Evolutionary conservation across 2,329 filamentous ascomycete species (phyloP), one percentile per base, ranked within the genome.

Genomic region (Trichoderma arundinaceum): DNA sequence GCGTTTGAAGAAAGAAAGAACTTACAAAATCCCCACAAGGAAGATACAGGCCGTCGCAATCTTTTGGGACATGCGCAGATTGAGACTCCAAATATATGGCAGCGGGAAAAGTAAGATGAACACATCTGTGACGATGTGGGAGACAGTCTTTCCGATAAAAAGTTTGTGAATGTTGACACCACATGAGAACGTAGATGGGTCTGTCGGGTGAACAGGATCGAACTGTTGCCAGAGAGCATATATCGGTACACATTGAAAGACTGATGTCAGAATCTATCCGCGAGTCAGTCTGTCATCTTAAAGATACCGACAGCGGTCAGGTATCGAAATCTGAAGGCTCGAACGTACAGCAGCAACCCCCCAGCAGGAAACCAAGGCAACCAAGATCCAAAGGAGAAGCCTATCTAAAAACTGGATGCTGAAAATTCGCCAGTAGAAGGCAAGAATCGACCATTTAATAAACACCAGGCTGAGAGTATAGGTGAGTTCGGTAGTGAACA

Each of bases 91-190:
- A 9, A 75, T 68, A 19, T 70, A 66, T 1, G 70, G 71, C 1
- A 74, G 51, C 1, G 74, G 74, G 2, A 74, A 58, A 2, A 69
- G 10, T 9, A 75, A 67, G 8, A 74, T 69, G 1, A 71, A n/a
- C 1, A 69, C 54, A n/a, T 75, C 72, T 9, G 70, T 70, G 8
- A 70, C 65, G 28, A 74, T 70, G 57, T 74, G 70, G 5, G 71
- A 67, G 7, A 73, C 69, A 6, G 69, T 65, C 44, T 73, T 74
- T 4, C 67, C 68, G 49, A 69, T 68, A 43, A 73, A 74, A 39
- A 73, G 70, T 2, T 59, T 62, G 15, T 66, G 65, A 13, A 67
- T 35, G 28, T 72, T 41, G 6, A 73, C 69, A 38, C 65, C 54
- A 22, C 68, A 71, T 9, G 15, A 15, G 33, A 60, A 70, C 0